Evolutionary conservation across 768 basidiomycete genomes (phyloP).

Genomic region (Kondoa subrosea): DNA sequence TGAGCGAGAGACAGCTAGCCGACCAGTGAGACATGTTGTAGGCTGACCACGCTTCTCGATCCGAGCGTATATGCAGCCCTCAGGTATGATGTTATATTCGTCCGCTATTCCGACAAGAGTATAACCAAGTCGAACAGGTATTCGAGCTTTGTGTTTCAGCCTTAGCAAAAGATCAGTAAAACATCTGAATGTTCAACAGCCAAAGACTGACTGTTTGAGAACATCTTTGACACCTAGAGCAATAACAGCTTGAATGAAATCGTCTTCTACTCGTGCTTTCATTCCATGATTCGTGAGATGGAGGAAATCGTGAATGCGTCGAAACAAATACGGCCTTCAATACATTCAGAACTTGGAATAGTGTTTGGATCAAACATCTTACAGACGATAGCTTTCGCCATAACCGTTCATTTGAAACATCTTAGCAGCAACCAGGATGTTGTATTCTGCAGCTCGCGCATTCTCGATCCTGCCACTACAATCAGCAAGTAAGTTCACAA

Average conservation of each 20-base stretch:
- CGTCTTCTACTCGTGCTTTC: conserved; percentile 40
- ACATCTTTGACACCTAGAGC: conserved; percentile 40
- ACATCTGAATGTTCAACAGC: conserved; percentile 36
- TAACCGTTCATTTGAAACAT: not conserved
- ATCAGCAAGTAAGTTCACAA: conserved; percentile 37
- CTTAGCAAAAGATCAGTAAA: conserved; percentile 42
- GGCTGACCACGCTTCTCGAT: conserved; percentile 34
- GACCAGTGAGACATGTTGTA: conserved; percentile 46
- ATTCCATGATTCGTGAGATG: conserved; percentile 39
- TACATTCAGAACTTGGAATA: not conserved
- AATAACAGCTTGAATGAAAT: conserved; percentile 41
- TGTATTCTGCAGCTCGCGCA: not conserved
- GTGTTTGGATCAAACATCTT: not conserved
- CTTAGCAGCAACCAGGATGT: not conserved
- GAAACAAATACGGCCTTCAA: not conserved
- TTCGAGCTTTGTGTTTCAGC: conserved; percentile 59
- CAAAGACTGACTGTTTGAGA: conserved; percentile 29
- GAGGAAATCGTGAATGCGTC: not conserved
- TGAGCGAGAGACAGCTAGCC: conserved; percentile 49
- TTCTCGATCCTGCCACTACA: not conserved
- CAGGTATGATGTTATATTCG: conserved; percentile 47
- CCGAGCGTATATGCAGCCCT: conserved; percentile 3
- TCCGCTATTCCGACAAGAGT: conserved; percentile 66
- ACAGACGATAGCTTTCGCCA: not conserved
- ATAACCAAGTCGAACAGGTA: conserved; percentile 51